Base-by-base conservation (phyloP, 192 early-diverging fungal species). In the Entomortierella chlamydospora region DNA sequence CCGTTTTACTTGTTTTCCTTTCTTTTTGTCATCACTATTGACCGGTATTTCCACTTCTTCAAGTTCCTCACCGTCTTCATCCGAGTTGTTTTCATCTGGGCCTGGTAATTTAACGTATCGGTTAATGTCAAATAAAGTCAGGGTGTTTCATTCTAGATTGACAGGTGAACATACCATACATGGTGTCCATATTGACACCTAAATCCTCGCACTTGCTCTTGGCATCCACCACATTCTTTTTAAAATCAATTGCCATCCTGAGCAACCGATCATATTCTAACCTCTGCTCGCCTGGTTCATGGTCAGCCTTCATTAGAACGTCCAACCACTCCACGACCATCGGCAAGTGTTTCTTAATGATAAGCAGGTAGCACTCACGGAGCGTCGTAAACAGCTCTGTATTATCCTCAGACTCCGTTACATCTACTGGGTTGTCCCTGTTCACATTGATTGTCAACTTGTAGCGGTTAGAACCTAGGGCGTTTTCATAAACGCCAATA, bases 381-480 rank as follows among this genome's bases (percentile, higher is more conserved):
- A 93, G 34, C 13, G 86, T 82, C 10, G 87, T 87, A 66, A 86
- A 89, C 7, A 93, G 53, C 17, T 84, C 83, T 33, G 74, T 45
- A 43, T 91, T 93, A 0, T 87, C 87, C 1, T 73, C 73, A 0
- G 85, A 79, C 42, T 93, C 92, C 18, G 79, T 54, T 5, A 89
- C 64, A 7, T 87, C 87, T 30, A 88, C 73, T 1, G 83, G 68
- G 8, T 85, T 72, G 11, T 83, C 81, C 23, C 85, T 82, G 9
- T 87, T 73, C 28, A 93, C 50, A 50, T 83, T 65, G 61, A 91
- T 81, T n/a, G 85, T 83, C 37, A 93, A 80, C 23, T 72, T 81
- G 37, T 91, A 90, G 2, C 89, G 85, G 57, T 84, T 86, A 13
- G 88, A 87, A 3, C 88, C 90, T 68, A 93, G 86, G 18, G 89